A percentile compares a stretch with the other conserved stretches of the same genome.
Evolutionary conservation across 805 yeast species (phyloP).

Genomic region (Candida anglica): DNA sequence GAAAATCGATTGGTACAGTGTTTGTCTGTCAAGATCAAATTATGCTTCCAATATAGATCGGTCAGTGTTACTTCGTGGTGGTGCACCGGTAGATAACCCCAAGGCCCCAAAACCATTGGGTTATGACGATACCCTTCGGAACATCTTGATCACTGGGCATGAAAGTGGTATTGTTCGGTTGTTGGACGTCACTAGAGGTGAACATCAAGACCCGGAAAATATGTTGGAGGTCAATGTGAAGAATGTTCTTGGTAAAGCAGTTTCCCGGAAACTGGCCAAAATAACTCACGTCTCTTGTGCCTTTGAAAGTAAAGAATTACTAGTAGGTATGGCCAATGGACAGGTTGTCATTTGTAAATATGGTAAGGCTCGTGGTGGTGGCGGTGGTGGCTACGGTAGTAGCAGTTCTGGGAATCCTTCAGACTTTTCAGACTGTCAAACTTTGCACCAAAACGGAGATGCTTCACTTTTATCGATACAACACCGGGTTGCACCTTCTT

Average conservation of each 20-base stretch:
- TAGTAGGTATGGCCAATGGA: conserved; percentile 65
- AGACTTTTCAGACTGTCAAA: conserved; percentile 25
- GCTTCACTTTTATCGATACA: conserved; percentile 46
- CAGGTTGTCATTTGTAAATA: conserved; percentile 74
- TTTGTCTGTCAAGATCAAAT: conserved; percentile 38
- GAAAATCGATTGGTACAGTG: conserved; percentile 73
- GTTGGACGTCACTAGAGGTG: conserved; percentile 81
- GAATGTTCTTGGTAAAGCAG: conserved; percentile 27
- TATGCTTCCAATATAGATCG: conserved; percentile 25
- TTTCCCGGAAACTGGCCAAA: conserved; percentile 32
- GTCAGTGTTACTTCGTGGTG: conserved; percentile 66
- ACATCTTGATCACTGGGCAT: conserved; percentile 76
- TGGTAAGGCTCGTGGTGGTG: conserved; percentile 33
- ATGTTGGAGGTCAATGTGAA: conserved; percentile 29
- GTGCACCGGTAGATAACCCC: conserved; percentile 56
- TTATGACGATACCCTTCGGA: conserved; percentile 38
- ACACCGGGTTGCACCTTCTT: conserved; percentile 46
- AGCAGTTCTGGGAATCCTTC: no score
- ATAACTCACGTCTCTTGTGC: conserved; percentile 68
- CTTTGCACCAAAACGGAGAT: conserved; percentile 30
- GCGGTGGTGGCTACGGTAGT: conserved; percentile 3
- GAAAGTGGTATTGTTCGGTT: conserved; percentile 78
- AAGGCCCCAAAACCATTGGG: conserved; percentile 27
- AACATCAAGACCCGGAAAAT: conserved; percentile 33
- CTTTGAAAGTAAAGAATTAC: conserved; percentile 69